Base-by-base conservation (phyloP, 2,329 filamentous ascomycete genomes). In the Sclerotinia subarctica region DNA sequence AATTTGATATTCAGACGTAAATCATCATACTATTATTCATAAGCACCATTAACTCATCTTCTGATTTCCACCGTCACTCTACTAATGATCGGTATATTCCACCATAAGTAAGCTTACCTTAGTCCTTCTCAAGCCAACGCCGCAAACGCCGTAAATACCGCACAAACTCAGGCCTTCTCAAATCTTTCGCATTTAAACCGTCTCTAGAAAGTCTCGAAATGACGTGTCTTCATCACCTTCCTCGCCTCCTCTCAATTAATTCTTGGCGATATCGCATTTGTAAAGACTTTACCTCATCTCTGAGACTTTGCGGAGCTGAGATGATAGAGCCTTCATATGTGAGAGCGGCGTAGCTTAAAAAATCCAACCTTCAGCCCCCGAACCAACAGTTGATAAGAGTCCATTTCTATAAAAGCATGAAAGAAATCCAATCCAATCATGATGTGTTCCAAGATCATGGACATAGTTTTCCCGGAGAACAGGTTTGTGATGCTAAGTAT, bases 401-500 rank as follows among this genome's bases (percentile, higher is more conserved):
- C 35, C 10, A 38, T 38, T 38, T 38, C 13, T 38, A 8, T 26
- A n/a, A 15, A 29, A 6, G 11, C 5, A 56, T 56, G 63, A 44
- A 54, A 42, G 63, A 15, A 49, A 21, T 11, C 32, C 32, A 26
- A 64, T 64, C 60, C 47, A 26, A 64, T 64, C 47, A 53, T 32
- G 15, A 64, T n/a, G 38, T 24, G 2, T 56, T 65, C 63, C 38
- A 15, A 35, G 10, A 17, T 17, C 1, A 3, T 21, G 17, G 42
- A 56, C 42, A 56, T 32, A 6, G 21, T 46, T 21, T 32, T 19
- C 19, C 8, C 29, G 13, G 29, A 54, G 13, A 13, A 3, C 29
- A 6, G 3, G 29, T 35, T n/a, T 4, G 24, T 29, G 21, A 29
- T 46, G 24, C 51, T 65, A 57, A 65, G 32, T 24, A 65, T 65